Conservation (phyloP, 192 early-diverging fungal genomes). For the Blastocladiella britannica region DNA sequence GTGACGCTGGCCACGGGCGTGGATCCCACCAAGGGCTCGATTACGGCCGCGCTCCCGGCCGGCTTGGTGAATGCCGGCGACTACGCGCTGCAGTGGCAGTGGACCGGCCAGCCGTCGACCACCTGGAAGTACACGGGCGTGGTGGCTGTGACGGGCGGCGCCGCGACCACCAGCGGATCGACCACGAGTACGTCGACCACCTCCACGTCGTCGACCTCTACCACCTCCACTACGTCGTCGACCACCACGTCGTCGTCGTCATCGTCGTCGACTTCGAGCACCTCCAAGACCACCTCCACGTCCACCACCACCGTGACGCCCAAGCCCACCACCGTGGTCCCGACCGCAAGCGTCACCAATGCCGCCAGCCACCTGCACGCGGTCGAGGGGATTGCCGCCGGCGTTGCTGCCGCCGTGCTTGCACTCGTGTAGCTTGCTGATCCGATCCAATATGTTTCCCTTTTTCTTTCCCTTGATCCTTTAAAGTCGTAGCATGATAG, state of each 20-base stretch:
- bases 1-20: neutral
- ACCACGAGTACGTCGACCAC: too few species aligned
- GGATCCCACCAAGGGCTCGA: neutral
- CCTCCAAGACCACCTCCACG: too few species aligned
- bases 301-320: slow-evolving; percentile 3
- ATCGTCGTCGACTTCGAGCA: too few species aligned
- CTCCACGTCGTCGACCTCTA: too few species aligned
- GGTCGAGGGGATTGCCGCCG: neutral
- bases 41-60: neutral
- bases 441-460: slow-evolving; percentile 7
- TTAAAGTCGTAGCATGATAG: too few species aligned
- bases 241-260: too few species aligned
- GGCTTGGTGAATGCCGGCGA: neutral
- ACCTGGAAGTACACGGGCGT: neutral
- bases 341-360: slow-evolving; percentile 3
- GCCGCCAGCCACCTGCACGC: slow-evolving; percentile 1
- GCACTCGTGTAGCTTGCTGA: neutral
- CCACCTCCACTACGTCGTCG: too few species aligned
- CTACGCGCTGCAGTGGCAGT: neutral
- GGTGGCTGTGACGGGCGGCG: neutral
- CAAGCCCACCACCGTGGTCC: slow-evolving; percentile 2
- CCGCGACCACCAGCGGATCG: neutral
- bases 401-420: neutral
- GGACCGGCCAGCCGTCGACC: neutral
- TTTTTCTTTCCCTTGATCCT: slow-evolving; percentile 27